Evolutionary conservation across 163 green algal species (phyloP).

Genomic region (Scenedesmus sp.): DNA sequence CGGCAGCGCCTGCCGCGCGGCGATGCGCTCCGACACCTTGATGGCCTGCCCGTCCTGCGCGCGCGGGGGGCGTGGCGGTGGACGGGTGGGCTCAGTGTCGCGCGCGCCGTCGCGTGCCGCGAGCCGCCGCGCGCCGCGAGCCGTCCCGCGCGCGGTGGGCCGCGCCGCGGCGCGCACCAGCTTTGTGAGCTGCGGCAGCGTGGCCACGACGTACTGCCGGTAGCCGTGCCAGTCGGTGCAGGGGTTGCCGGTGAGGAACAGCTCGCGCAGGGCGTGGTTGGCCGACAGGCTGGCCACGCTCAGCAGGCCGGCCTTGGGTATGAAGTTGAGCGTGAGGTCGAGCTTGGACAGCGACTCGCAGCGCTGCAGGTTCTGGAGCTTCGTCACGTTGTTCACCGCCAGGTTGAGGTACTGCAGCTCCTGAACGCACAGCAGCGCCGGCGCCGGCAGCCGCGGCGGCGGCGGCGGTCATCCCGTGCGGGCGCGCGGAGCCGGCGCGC

Average conservation of each 20-base stretch:
- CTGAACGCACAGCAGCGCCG: constrained; percentile 16
- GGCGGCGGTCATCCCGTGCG: neutral
- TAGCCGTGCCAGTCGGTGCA: constrained; percentile 85
- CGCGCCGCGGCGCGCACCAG: constrained; percentile 51
- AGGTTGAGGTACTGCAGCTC: constrained; percentile 77
- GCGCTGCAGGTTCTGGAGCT: constrained; percentile 86
- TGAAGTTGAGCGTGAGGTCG: constrained; percentile 94
- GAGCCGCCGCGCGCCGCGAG: too few species aligned
- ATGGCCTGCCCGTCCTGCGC: constrained; percentile 78
- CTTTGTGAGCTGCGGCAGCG: constrained; percentile 74
- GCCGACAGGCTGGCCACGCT: constrained; percentile 66
- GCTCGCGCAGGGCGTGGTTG: constrained; percentile 73
- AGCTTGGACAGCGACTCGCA: constrained; percentile 92
- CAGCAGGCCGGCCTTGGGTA: constrained; percentile 68
- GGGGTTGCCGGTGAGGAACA: constrained; percentile 91
- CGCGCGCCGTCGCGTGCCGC: too few species aligned
- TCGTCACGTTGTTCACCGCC: constrained; percentile 91
- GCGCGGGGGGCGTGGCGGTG: neutral
- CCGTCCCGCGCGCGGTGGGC: too few species aligned
- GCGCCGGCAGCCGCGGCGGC: too few species aligned
- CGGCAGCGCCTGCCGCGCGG: constrained; percentile 65
- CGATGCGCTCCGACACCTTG: constrained; percentile 77
- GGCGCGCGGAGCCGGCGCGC: neutral
- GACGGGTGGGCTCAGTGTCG: too few species aligned
- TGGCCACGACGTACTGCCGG: constrained; percentile 80